Conservation (phyloP, 73 alveolate species). For the Breviolum minutum region DNA sequence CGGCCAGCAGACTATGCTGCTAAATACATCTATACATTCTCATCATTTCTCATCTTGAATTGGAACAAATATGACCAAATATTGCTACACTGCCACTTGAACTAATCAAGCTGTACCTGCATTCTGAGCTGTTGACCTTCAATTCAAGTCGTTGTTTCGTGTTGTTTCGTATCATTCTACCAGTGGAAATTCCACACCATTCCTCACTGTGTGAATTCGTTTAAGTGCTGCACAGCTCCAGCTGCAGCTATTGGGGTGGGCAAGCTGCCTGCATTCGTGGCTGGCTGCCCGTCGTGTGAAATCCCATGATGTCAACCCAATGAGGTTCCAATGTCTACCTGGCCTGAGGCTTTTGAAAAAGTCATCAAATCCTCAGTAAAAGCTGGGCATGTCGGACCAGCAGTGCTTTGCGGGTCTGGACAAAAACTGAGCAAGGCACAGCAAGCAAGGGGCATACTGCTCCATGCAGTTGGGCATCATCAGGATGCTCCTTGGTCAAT, state of each 20-base stretch:
- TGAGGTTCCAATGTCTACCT: neutral
- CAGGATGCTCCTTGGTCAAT: constrained; percentile 6
- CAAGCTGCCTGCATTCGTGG: neutral
- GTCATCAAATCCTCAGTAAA: constrained; percentile 10
- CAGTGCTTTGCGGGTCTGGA: too few species aligned
- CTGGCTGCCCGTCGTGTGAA: neutral
- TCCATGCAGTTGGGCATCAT: constrained; percentile 11
- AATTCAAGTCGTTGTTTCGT: too few species aligned
- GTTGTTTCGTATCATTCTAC: too few species aligned
- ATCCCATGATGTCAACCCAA: neutral
- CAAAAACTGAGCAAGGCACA: neutral
- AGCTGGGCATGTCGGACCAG: neutral
- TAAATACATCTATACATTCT: too few species aligned
- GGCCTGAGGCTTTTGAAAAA: constrained; percentile 31
- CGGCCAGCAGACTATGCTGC: too few species aligned
- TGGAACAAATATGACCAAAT: too few species aligned
- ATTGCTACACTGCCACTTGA: too few species aligned
- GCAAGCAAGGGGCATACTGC: constrained; percentile 30
- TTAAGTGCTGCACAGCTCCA: neutral
- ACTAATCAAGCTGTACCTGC: too few species aligned
- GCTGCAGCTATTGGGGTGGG: constrained; percentile 12
- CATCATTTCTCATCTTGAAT: too few species aligned
- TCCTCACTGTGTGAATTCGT: too few species aligned
- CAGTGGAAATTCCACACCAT: too few species aligned
- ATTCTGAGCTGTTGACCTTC: too few species aligned